Evolutionary conservation across 176 grass and related monocot species (phyloP).

Genomic region (maize (Zea mays)): DNA sequence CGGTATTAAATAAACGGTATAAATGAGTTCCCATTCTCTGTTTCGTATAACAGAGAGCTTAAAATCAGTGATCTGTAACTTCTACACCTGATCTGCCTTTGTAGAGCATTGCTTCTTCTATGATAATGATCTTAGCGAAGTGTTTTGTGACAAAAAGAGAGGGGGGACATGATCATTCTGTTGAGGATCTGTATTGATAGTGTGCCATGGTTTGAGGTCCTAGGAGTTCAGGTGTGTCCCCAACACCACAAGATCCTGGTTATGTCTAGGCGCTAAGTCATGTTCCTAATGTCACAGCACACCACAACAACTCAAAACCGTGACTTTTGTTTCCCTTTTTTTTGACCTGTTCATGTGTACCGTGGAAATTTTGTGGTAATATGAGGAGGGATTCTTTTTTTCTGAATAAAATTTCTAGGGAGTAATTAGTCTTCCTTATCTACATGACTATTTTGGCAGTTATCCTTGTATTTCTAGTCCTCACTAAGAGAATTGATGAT

Average conservation of each 20-base stretch:
- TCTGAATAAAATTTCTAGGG: slow-evolving; percentile 2
- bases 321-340: neutral
- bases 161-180: neutral
- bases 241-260: neutral
- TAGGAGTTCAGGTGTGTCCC: neutral
- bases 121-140: slow-evolving; percentile 25
- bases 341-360: neutral
- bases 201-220: neutral
- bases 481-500: neutral
- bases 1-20: neutral
- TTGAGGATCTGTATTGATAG: slow-evolving; percentile 16
- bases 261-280: neutral
- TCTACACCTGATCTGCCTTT: neutral
- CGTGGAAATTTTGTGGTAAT: neutral
- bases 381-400: slow-evolving; percentile 12
- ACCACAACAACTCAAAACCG: neutral
- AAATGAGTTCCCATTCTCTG: neutral
- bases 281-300: neutral
- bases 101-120: slow-evolving; percentile 1
- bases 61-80: slow-evolving; percentile 13
- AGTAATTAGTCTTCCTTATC: slow-evolving; percentile 25
- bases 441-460: neutral
- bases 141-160: neutral
- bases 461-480: slow-evolving; percentile 6
- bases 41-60: slow-evolving; percentile 1